Conservation (phyloP, 768 basidiomycete genomes). For the Coprinopsis sp. region DNA sequence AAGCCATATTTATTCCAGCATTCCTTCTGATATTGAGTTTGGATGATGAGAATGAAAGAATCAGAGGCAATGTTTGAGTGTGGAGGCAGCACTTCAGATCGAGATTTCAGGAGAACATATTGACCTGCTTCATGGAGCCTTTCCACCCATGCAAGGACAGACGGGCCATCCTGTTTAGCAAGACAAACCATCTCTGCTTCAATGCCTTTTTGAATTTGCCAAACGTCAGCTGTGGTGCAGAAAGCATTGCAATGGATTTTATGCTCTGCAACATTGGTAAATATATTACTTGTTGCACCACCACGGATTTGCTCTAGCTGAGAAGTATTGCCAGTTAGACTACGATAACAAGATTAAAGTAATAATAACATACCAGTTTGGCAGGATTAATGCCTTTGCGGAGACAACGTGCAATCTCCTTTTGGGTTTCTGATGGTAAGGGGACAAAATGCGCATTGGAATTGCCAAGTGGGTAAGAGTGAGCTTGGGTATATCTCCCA, state of each 20-base stretch:
- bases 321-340: neutral
- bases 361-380: neutral
- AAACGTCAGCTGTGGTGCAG: constrained; percentile 4
- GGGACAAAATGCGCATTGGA: neutral
- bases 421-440: neutral
- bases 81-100: neutral
- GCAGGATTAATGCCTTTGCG: neutral
- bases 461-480: neutral
- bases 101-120: constrained; percentile 9
- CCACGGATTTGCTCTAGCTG: constrained; percentile 6
- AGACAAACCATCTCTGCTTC: constrained; percentile 11
- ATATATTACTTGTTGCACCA: neutral
- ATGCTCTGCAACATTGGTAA: neutral
- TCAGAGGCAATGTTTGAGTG: neutral
- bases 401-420: constrained; percentile 1
- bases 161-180: constrained; percentile 9
- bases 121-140: neutral
- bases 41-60: constrained; percentile 12
- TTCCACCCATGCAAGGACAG: constrained; percentile 9
- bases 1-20: constrained; percentile 1
- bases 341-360: neutral
- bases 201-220: constrained; percentile 9
- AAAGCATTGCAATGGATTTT: constrained; percentile 1
- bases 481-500: neutral
- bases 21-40: constrained; percentile 9